phyloP scores from a whole-genome alignment of 164 flowering plant genomes.

The Nymphaea colorata region DNA sequence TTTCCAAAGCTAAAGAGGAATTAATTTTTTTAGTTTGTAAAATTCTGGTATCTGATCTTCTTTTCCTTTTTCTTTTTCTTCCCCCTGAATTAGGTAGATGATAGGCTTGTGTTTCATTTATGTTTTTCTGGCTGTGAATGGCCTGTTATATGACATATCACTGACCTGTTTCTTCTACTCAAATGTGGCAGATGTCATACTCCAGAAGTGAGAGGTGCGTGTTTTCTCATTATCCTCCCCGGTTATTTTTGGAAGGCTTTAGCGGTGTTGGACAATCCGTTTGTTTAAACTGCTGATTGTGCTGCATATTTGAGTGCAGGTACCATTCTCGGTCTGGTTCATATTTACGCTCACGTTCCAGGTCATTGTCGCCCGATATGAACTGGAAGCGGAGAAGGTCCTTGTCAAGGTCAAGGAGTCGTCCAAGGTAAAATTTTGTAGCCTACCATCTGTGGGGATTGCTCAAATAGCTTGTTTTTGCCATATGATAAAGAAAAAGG shows the following conservation, averaged over 20 bases:
- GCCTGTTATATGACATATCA: neutral
- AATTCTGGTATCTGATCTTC: neutral
- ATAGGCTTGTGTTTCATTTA: too few species aligned
- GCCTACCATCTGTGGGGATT: neutral
- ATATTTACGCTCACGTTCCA: constrained; percentile 14
- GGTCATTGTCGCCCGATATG: constrained; percentile 40
- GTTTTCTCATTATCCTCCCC: neutral
- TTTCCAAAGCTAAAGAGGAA: too few species aligned
- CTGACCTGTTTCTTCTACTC: neutral
- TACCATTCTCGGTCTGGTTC: constrained; percentile 15
- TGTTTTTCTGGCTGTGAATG: too few species aligned
- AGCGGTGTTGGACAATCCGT: too few species aligned
- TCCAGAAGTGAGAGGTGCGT: constrained; percentile 61
- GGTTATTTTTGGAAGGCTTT: too few species aligned
- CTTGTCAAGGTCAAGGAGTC: constrained; percentile 34
- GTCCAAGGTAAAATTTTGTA: constrained; percentile 29
- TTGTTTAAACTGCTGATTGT: too few species aligned
- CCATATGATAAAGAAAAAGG: too few species aligned
- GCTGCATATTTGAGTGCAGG: too few species aligned
- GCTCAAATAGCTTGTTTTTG: neutral
- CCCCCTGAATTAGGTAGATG: neutral
- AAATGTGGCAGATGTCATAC: constrained; percentile 61
- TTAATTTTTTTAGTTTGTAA: neutral
- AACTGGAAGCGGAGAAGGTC: constrained; percentile 37
- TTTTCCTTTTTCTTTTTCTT: too few species aligned